phyloP scores from a whole-genome alignment of 2,329 filamentous ascomycete species.

The Chlorencoelia australis region DNA sequence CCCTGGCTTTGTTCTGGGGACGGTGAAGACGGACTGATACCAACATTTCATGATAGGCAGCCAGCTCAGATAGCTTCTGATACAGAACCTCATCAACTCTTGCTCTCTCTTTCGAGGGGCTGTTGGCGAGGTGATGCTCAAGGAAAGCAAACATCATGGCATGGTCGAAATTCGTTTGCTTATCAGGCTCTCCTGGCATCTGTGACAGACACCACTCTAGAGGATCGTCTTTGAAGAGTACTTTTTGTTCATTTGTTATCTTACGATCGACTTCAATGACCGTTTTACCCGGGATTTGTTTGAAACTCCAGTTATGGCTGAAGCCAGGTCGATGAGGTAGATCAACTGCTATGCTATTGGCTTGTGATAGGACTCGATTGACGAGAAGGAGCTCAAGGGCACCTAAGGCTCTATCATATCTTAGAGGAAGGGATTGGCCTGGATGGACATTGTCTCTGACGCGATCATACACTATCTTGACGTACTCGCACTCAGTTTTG shows the following conservation, averaged over 20 bases:
- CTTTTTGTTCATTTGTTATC: neutral
- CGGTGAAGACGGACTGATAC: conserved; percentile 3
- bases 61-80: conserved; percentile 3
- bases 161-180: conserved; percentile 1
- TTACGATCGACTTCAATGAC: neutral
- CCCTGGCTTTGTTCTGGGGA: neutral
- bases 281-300: neutral
- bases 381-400: neutral
- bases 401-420: neutral
- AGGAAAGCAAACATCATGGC: conserved; percentile 3
- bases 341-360: neutral
- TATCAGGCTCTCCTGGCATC: neutral
- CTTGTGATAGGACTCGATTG: neutral
- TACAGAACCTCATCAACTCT: conserved; percentile 2
- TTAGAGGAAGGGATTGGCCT: neutral
- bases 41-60: conserved; percentile 7
- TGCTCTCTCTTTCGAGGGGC: conserved; percentile 1
- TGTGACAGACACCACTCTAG: neutral
- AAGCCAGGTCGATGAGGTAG: conserved; percentile 1
- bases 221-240: neutral
- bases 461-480: neutral
- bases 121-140: conserved; percentile 1
- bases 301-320: neutral
- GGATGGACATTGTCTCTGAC: neutral
- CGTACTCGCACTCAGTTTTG: neutral